These are phyloP conservation scores for Fusarium anthophilum DNA, from an alignment of 2,329 filamentous ascomycete genomes.

Conservation along the genomic window DNA sequence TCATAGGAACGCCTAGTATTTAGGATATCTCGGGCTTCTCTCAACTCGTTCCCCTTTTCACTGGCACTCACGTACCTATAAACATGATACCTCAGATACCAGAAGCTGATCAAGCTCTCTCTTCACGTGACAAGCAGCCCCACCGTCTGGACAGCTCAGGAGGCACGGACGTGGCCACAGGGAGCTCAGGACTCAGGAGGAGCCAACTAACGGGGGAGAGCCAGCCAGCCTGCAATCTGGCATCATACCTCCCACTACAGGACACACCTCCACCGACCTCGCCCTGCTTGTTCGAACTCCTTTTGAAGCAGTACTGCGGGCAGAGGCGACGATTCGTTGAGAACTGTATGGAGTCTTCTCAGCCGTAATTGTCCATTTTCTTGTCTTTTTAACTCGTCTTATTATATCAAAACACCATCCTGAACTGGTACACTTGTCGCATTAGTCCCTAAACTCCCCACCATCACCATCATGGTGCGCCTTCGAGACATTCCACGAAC, in stretches of 20 bases:
- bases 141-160: slow-evolving; percentile 38
- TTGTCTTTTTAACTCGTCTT: slow-evolving; percentile 25
- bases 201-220: slow-evolving; percentile 14
- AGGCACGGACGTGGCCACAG: slow-evolving; percentile 41
- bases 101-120: not conserved
- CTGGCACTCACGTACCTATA: not conserved
- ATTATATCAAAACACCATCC: slow-evolving; percentile 29
- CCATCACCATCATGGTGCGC: slow-evolving; percentile 79
- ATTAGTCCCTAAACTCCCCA: slow-evolving; percentile 39
- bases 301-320: slow-evolving; percentile 44
- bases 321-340: slow-evolving; percentile 41
- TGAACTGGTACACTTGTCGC: slow-evolving; percentile 38
- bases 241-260: slow-evolving; percentile 51
- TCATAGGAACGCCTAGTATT: not conserved
- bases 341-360: slow-evolving; percentile 30
- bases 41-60: not conserved
- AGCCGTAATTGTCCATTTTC: slow-evolving; percentile 32
- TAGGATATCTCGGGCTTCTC: not conserved
- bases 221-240: slow-evolving; percentile 55
- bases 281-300: slow-evolving; percentile 36
- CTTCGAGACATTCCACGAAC: slow-evolving; percentile 96
- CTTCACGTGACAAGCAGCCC: slow-evolving; percentile 44
- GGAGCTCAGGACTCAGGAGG: slow-evolving; percentile 48
- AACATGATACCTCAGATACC: not conserved
- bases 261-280: slow-evolving; percentile 38